Evolutionary conservation across 1,284 basidiomycete species (phyloP).

Genomic region (Cryptococcus sp.): DNA sequence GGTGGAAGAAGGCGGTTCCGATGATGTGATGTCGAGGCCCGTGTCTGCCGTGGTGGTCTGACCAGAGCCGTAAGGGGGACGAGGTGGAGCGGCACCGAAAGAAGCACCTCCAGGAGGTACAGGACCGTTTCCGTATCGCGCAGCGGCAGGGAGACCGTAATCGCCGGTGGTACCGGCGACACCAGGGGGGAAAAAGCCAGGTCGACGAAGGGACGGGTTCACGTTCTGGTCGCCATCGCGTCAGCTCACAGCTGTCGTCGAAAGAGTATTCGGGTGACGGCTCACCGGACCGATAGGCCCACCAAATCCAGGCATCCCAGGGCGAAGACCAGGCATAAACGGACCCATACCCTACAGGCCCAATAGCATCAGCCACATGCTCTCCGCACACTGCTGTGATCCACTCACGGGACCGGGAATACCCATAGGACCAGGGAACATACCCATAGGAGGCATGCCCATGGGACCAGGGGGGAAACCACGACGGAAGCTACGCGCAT

Average conservation of each 20-base stretch:
- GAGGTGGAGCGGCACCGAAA: constrained; percentile 13
- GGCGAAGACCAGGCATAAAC: constrained; percentile 44
- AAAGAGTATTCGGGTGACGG: neutral
- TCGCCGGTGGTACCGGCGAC: constrained; percentile 31
- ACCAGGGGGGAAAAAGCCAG: constrained; percentile 39
- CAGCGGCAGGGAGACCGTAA: constrained; percentile 40
- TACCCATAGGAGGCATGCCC: constrained; percentile 31
- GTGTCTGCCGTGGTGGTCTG: constrained; percentile 26
- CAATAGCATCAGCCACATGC: constrained; percentile 1
- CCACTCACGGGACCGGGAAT: constrained; percentile 38
- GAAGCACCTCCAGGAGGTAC: constrained; percentile 9
- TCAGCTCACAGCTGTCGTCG: constrained; percentile 2
- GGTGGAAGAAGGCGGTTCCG: constrained; percentile 28
- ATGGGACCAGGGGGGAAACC: constrained; percentile 40
- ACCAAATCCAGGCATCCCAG: constrained; percentile 42
- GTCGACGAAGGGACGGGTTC: constrained; percentile 34
- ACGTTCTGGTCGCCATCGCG: constrained; percentile 29
- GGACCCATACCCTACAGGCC: constrained; percentile 42
- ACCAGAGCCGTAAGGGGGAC: constrained; percentile 11
- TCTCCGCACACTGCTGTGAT: too few species aligned
- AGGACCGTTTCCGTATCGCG: constrained; percentile 30
- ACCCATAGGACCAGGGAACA: constrained; percentile 41
- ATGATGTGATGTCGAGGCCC: constrained; percentile 34
- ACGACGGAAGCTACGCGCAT: constrained; percentile 36
- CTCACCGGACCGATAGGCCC: constrained; percentile 45